Conservation (phyloP, 2,329 filamentous ascomycete genomes). For the Talaromyces sp. region DNA sequence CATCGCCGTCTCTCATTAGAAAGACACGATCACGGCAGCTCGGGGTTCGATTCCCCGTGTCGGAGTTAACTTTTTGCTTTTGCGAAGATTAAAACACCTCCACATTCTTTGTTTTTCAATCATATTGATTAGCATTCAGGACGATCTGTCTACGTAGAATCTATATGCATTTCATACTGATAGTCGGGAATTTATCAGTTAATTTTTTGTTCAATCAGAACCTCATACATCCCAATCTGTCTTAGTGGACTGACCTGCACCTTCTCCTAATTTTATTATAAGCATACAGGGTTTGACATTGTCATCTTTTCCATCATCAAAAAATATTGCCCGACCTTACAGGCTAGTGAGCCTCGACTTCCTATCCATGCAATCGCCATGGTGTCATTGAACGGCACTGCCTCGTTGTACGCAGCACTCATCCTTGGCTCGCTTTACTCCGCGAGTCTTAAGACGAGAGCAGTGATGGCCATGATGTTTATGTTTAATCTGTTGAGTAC, state of each 20-base stretch:
- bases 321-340: background rate
- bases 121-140: background rate
- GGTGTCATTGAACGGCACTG: background rate
- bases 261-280: background rate
- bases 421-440: background rate
- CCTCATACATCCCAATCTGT: background rate
- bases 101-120: background rate
- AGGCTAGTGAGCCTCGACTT: background rate
- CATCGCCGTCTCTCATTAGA: slow-evolving; percentile 13
- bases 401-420: background rate
- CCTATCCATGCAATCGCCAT: background rate
- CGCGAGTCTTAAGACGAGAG: background rate
- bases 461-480: background rate
- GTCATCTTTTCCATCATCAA: background rate
- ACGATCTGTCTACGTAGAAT: too few species aligned
- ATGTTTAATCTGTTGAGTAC: background rate
- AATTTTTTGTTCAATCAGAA: background rate
- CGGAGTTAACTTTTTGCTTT: background rate
- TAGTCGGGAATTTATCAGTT: background rate
- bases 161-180: background rate
- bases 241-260: background rate
- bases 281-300: background rate
- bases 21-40: slow-evolving; percentile 11
- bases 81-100: too few species aligned
- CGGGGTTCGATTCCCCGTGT: slow-evolving; percentile 15